phyloP scores from a whole-genome alignment of 345 rosid genomes.

The Hirschfeldia incana region DNA sequence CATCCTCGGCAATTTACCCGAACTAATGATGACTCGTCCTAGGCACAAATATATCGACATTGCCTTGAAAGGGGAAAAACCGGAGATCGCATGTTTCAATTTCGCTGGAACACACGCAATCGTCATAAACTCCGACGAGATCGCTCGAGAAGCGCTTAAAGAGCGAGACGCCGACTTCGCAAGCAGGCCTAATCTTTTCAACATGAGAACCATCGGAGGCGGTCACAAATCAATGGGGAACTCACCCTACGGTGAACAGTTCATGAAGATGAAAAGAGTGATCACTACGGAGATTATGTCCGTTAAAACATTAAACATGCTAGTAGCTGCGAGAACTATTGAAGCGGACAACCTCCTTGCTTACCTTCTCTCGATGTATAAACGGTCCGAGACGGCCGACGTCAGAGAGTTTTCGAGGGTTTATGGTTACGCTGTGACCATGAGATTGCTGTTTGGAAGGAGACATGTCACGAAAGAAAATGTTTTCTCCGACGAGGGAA shows the following conservation, averaged over 20 bases:
- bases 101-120: slow-evolving; percentile 40
- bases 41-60: slow-evolving; percentile 28
- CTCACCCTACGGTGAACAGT: slow-evolving; percentile 38
- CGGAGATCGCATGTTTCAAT: slow-evolving; percentile 45
- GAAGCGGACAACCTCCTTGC: slow-evolving; percentile 53
- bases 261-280: slow-evolving; percentile 52
- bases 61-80: slow-evolving; percentile 33
- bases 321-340: slow-evolving; percentile 38
- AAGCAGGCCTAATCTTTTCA: slow-evolving; percentile 36
- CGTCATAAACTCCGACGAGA: slow-evolving; percentile 36
- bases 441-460: slow-evolving; percentile 36
- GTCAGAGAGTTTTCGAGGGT: slow-evolving; percentile 27
- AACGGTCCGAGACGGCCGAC: slow-evolving; percentile 18
- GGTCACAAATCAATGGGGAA: slow-evolving; percentile 19
- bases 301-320: slow-evolving; percentile 31
- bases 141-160: slow-evolving; percentile 44
- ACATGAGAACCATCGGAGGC: slow-evolving; percentile 4
- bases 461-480: slow-evolving; percentile 18
- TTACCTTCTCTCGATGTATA: slow-evolving; percentile 41
- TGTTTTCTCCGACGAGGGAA: slow-evolving; percentile 11
- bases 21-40: slow-evolving; percentile 35
- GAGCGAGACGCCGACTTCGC: slow-evolving; percentile 42
- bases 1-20: slow-evolving; percentile 41
- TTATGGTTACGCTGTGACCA: slow-evolving; percentile 36
- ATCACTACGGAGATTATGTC: slow-evolving; percentile 35